Percentiles rank a stretch among this genome's conserved stretches.
These are phyloP conservation scores for Exophiala bonariae DNA, from an alignment of 2,329 filamentous ascomycete genomes.

Conservation along the genomic window DNA sequence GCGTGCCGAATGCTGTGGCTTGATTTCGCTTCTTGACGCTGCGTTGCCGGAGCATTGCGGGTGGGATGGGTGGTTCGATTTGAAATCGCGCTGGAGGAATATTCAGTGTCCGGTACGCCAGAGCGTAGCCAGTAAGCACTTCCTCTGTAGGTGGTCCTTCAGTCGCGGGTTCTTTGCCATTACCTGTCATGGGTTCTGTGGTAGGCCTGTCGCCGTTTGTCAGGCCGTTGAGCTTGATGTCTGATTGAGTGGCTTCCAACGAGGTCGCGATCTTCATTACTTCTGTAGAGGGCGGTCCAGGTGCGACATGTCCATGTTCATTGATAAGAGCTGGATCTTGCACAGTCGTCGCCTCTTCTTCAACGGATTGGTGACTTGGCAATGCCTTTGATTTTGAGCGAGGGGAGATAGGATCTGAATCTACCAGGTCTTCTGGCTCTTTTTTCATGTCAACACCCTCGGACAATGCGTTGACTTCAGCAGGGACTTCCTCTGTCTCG, in stretches of 20 bases:
- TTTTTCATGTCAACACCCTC: conserved; percentile 27
- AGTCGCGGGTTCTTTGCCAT: background rate
- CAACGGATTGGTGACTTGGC: conserved; percentile 7
- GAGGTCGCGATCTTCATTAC: conserved; percentile 18
- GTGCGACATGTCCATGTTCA: conserved; percentile 21
- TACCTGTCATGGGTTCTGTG: background rate
- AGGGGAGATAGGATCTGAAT: conserved; percentile 17
- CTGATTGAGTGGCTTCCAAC: conserved; percentile 3
- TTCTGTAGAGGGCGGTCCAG: conserved; percentile 26
- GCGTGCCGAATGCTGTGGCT: conserved; percentile 16
- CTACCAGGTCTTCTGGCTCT: background rate
- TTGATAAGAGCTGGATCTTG: conserved; percentile 17
- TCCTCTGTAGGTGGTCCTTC: conserved; percentile 3
- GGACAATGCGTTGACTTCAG: conserved; percentile 26
- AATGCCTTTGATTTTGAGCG: conserved; percentile 8
- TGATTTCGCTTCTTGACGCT: conserved; percentile 23
- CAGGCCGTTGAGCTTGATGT: conserved; percentile 19
- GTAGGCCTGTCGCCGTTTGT: conserved; percentile 13
- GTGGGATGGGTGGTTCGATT: conserved; percentile 29
- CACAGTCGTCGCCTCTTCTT: conserved; percentile 5
- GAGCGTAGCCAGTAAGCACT: conserved; percentile 23
- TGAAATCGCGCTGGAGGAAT: conserved; percentile 28
- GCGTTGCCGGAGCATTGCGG: conserved; percentile 25
- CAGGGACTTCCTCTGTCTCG: conserved; percentile 29
- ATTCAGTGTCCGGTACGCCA: conserved; percentile 22